Evolutionary conservation across 2,329 filamentous ascomycete species (phyloP), one percentile per base, ranked within the genome.

Genomic region (Colletotrichum truncatum): DNA sequence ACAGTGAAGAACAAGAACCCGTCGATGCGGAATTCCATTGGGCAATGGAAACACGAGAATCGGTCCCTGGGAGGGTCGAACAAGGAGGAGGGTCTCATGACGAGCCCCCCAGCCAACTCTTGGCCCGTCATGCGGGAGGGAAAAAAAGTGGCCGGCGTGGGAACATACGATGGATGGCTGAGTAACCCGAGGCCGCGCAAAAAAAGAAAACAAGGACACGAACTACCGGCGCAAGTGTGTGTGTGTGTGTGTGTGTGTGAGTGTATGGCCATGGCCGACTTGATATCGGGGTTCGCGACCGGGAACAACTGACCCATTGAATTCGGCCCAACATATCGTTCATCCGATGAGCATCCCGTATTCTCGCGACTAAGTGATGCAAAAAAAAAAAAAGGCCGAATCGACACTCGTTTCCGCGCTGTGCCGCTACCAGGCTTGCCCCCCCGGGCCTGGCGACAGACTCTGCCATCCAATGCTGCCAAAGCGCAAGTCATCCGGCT

Each of bases 31-130:
- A 55, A 23, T 55, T 55, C 52, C 52, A 55, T 48, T 57, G 53
- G 53, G 53, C 53, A 57, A 48, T 38, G 53, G 38, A 12, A 57
- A 57, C 53, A 57, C 53, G 53, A 57, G 53, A 57, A 46, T 36
- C 30, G 36, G 51, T 39, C 23, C 23, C 41, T 46, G 16, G 38
- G 18, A 53, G 21, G 38, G 52, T 30, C 38, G 8, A 30, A 39
- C n/a, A n/a, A n/a, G n/a, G n/a, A n/a, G n/a, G 18, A 14, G 21
- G 53, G 53, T 56, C 39, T 56, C 25, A 39, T 56, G 53, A 55
- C 49, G 36, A 55, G 46, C 46, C 53, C 41, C 53, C 53, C 21
- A 56, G 53, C 28, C 53, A 56, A 46, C 53, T 56, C 53, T 46
- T 56, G 53, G 39, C 39, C 53, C 39, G 39, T 56, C 53, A 56